Conservation (phyloP, 2,329 filamentous ascomycete species). For the Sporothrix brasiliensis region DNA sequence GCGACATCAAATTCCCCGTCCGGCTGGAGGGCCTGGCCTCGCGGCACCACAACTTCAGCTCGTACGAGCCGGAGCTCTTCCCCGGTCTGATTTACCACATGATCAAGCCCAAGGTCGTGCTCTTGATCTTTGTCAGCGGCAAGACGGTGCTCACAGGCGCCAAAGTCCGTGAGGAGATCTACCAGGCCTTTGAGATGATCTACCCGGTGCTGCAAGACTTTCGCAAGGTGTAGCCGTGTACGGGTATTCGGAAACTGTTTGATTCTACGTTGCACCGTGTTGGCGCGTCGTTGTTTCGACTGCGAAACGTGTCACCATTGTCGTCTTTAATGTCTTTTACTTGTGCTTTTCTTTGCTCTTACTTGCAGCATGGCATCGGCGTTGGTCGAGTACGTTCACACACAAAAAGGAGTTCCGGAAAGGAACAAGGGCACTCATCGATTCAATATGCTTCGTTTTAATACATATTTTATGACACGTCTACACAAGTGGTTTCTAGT, state of each 20-base stretch:
- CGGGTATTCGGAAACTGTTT: background rate
- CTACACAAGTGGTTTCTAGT: background rate
- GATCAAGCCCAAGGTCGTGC: conserved; percentile 99
- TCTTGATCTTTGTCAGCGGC: conserved; percentile 95
- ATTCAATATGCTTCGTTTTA: background rate
- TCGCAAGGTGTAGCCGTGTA: conserved; percentile 56
- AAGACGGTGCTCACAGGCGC: conserved; percentile 98
- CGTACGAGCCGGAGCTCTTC: conserved; percentile 97
- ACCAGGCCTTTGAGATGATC: conserved; percentile 95
- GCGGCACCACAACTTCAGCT: conserved; percentile 98
- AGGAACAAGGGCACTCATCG: background rate
- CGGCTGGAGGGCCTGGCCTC: conserved; percentile 93
- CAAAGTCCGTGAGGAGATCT: conserved; percentile 97
- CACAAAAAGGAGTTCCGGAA: conserved; percentile 4
- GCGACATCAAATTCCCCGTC: conserved; percentile 99
- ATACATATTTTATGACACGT: background rate
- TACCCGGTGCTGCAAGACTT: conserved; percentile 86
- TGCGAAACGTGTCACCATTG: background rate
- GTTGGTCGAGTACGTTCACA: background rate
- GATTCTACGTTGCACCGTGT: background rate
- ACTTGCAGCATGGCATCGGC: conserved; percentile 19
- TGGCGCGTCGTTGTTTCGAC: background rate
- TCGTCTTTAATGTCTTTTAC: background rate
- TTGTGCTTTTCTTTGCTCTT: background rate
- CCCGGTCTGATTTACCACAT: conserved; percentile 99